Percentiles rank a stretch among this genome's conserved stretches.
Evolutionary conservation across 208 protist species (phyloP).

Genomic region (Herpetomonas muscarum): DNA sequence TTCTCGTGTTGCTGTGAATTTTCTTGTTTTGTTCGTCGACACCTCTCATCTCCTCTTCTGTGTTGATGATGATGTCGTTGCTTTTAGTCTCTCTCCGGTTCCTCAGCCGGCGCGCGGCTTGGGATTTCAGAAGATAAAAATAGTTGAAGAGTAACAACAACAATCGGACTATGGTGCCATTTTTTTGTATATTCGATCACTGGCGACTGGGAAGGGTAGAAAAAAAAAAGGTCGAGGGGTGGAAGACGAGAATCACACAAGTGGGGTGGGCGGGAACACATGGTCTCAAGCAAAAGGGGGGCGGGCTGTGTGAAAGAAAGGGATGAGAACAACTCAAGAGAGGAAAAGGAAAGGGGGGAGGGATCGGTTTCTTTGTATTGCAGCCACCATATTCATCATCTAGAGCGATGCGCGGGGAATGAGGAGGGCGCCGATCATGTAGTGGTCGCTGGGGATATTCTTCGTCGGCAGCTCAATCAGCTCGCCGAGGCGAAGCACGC

Average conservation of each 20-base stretch:
- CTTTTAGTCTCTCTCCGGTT: too few species aligned
- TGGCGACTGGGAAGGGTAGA: background rate
- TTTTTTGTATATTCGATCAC: background rate
- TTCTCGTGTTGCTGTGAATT: too few species aligned
- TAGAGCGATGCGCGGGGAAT: constrained; percentile 18
- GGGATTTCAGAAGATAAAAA: background rate
- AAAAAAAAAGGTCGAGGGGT: constrained; percentile 6
- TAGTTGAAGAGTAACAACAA: constrained; percentile 4
- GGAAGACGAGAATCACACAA: constrained; percentile 7
- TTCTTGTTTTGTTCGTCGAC: too few species aligned
- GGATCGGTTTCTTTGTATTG: background rate
- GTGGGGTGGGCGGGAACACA: background rate
- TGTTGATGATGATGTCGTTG: too few species aligned
- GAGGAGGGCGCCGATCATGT: constrained; percentile 67
- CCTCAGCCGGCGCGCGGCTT: background rate
- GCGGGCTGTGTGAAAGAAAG: constrained; percentile 9
- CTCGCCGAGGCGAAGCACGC: constrained; percentile 56
- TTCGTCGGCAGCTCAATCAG: constrained; percentile 43
- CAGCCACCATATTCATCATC: too few species aligned
- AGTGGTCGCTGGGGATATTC: constrained; percentile 77
- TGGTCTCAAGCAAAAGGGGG: constrained; percentile 6
- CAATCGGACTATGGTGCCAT: constrained; percentile 4
- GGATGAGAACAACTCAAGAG: constrained; percentile 2
- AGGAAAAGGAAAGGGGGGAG: constrained; percentile 6
- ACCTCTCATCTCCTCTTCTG: too few species aligned